Evolutionary conservation across 805 yeast genomes (phyloP).

Genomic region (Sugiyamaella americana): DNA sequence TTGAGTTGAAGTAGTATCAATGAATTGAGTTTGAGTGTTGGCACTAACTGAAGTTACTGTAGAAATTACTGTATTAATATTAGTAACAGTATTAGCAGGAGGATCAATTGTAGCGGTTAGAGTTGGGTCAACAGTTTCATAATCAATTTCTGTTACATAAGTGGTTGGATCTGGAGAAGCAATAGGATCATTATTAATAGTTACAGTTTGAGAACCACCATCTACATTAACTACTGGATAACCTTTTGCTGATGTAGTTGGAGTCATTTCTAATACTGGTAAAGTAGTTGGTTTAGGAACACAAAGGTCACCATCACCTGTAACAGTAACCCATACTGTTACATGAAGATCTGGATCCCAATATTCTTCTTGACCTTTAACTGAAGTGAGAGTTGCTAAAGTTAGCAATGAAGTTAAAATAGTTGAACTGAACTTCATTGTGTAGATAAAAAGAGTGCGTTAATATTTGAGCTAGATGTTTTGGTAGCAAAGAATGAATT

Average conservation of each 20-base stretch:
- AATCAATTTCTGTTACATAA: conserved; percentile 3
- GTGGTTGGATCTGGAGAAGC: background rate
- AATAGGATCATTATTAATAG: conserved; percentile 8
- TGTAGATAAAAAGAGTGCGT: no score
- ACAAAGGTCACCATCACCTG: conserved; percentile 16
- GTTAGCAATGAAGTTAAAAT: no score
- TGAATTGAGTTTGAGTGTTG: conserved; percentile 7
- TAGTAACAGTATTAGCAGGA: conserved; percentile 1
- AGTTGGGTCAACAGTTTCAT: conserved; percentile 5
- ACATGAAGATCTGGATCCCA: conserved; percentile 8
- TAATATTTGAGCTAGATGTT: no score
- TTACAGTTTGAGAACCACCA: conserved; percentile 17
- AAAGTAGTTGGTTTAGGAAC: conserved; percentile 5
- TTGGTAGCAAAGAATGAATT: no score
- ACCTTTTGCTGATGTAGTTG: conserved; percentile 8
- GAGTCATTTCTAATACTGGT: background rate
- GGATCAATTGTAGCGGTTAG: conserved; percentile 8
- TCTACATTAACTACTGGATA: conserved; percentile 24
- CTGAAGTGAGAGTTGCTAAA: no score
- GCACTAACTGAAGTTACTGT: conserved; percentile 8
- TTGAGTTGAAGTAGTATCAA: conserved; percentile 12
- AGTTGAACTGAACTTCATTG: no score
- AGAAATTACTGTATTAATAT: background rate
- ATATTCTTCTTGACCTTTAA: conserved; percentile 4
- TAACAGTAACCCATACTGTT: conserved; percentile 17